These are phyloP conservation scores for Crotalaria pallida DNA, from an alignment of 306 rosid genomes.

Conservation along the genomic window DNA sequence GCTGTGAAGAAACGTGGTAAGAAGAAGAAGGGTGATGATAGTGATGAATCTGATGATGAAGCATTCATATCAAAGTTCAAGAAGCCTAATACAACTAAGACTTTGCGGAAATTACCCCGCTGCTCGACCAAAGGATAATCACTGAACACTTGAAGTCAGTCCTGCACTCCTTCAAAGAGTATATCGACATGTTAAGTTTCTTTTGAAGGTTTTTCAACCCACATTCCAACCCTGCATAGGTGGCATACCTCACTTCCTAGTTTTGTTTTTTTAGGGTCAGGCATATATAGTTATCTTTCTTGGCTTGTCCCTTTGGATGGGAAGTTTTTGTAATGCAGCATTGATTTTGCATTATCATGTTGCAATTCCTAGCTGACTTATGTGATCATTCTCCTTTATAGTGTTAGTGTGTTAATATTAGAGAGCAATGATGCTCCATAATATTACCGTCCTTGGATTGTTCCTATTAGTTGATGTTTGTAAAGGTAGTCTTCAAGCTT, in stretches of 20 bases:
- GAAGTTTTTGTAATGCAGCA: background rate
- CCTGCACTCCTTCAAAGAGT: background rate
- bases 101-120: constrained; percentile 18
- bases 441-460: background rate
- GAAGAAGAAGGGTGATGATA: constrained; percentile 28
- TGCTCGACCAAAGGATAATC: constrained; percentile 28
- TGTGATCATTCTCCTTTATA: background rate
- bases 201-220: constrained; percentile 12
- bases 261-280: background rate
- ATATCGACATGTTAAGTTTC: background rate
- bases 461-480: background rate
- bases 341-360: constrained; percentile 2
- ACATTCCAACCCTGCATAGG: constrained; percentile 3
- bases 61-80: constrained; percentile 43
- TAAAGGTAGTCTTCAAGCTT: background rate
- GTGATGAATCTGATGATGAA: constrained; percentile 62
- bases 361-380: background rate
- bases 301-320: background rate
- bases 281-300: background rate
- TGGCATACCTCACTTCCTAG: background rate
- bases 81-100: constrained; percentile 34
- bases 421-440: background rate
- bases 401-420: constrained; percentile 1
- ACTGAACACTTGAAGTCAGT: background rate
- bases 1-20: constrained; percentile 50